A percentile compares a stretch with the other conserved stretches of the same genome.
These are phyloP conservation scores for Gossypium stocksii DNA, from an alignment of 345 rosid genomes.

Conservation along the genomic window DNA sequence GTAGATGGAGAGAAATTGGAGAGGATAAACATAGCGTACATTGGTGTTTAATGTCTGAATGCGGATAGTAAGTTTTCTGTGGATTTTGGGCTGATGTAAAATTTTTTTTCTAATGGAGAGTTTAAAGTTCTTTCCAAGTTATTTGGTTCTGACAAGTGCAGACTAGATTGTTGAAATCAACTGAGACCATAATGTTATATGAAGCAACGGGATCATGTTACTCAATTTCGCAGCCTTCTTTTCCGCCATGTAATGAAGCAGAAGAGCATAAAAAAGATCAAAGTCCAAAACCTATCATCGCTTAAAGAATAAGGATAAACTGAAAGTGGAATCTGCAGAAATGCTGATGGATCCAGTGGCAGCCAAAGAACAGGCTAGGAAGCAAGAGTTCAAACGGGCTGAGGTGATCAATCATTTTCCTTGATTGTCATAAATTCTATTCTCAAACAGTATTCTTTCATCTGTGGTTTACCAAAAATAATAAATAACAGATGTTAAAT, in stretches of 20 bases:
- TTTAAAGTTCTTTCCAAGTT: not conserved
- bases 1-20: conserved; percentile 64
- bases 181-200: not conserved
- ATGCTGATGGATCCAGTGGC: conserved; percentile 73
- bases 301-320: conserved; percentile 58
- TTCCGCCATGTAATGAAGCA: conserved; percentile 81
- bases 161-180: not conserved
- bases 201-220: conserved; percentile 48
- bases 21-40: conserved; percentile 32
- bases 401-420: conserved; percentile 47
- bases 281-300: conserved; percentile 91
- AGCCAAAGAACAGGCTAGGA: conserved; percentile 73
- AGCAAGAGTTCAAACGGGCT: conserved; percentile 70
- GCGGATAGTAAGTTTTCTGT: not conserved
- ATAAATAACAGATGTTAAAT: not conserved
- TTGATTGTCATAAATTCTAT: not conserved
- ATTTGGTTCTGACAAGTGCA: not conserved
- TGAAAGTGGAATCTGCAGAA: conserved; percentile 39
- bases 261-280: conserved; percentile 81
- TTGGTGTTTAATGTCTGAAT: not conserved
- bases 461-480: conserved; percentile 1
- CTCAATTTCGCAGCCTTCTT: conserved; percentile 86
- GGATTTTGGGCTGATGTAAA: not conserved
- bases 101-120: not conserved
- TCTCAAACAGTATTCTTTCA: conserved; percentile 9